These are phyloP conservation scores for Rhizopus delemar DNA, from an alignment of 371 early-diverging fungal genomes.

Conservation along the genomic window DNA sequence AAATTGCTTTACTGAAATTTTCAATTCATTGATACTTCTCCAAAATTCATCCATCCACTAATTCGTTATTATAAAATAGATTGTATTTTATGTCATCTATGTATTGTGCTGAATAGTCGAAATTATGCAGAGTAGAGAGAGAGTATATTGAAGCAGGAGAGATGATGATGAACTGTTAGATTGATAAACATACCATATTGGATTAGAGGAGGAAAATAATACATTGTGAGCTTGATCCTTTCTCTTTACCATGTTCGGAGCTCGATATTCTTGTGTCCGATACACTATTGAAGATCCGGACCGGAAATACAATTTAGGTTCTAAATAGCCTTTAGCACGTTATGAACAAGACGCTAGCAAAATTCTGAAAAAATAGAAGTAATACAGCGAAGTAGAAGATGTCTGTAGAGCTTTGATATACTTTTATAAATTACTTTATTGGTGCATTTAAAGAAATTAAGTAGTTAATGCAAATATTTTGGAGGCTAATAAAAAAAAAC, in stretches of 20 bases:
- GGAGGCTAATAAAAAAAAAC: too few relatives aligned
- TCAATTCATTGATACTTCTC: neutral
- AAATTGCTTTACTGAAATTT: neutral
- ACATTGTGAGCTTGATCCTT: slow-evolving; percentile 6
- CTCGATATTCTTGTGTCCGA: neutral
- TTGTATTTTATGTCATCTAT: neutral
- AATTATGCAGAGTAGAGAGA: neutral
- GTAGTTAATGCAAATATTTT: too few relatives aligned
- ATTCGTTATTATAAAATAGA: neutral
- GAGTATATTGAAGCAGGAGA: slow-evolving; percentile 5
- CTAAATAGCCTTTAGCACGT: too few relatives aligned
- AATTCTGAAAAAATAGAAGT: too few relatives aligned
- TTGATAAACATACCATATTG: slow-evolving; percentile 25
- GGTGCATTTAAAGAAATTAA: too few relatives aligned
- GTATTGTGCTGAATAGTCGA: neutral
- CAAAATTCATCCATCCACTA: slow-evolving; percentile 5
- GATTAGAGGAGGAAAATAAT: slow-evolving; percentile 32
- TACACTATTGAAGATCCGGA: too few relatives aligned
- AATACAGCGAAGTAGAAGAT: too few relatives aligned
- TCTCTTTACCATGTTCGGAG: slow-evolving; percentile 23
- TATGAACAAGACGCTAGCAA: too few relatives aligned
- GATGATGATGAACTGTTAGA: slow-evolving; percentile 3
- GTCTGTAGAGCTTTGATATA: too few relatives aligned
- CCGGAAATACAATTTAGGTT: too few relatives aligned
- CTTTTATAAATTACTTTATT: too few relatives aligned